Evolutionary conservation across 2,329 filamentous ascomycete genomes (phyloP), one percentile per base, ranked within the genome.

Genomic region (Cercospora zeae-maydis): DNA sequence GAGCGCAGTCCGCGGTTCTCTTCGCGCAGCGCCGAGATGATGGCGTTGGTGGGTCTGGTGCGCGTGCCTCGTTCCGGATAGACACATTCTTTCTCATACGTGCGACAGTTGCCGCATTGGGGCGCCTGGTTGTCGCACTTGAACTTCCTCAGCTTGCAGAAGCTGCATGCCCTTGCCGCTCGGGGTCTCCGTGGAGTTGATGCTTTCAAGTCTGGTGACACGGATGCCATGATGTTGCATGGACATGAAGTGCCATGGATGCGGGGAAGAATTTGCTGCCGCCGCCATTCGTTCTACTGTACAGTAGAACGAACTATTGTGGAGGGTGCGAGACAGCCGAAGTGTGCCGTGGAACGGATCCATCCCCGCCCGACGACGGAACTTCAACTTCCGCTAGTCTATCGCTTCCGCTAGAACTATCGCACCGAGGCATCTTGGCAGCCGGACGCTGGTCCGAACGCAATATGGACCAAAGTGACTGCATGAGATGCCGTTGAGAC

Each of bases 81-180:
- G 36, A 75, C 71, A 60, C 81, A 82, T 14, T 77, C 76, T 55
- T 78, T 76, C 6, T 75, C 78, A 64, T 82, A 80, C 1, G 75
- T 76, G 61, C 75, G 74, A 68, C 81, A 83, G 66, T 80, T 82
- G 33, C 75, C 75, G 63, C 81, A 83, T 31, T 69, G 70, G 2
- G 80, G 81, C 56, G 75, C 72, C 52, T 79, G 78, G 21, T 76
- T 76, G 62, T 80, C 81, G 69, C 81, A 83, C 67, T 81, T 82
- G 72, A 83, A 78, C 81, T 83, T 62, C 30, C 59, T 31, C 24
- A 47, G 27, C 39, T 58, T 57, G 39, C 59, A 62, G 39, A 62
- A 62, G 30, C 45, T 45, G 51, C 59, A 62, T 6, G 59, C 59
- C 42, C 55, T 57, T 8, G 52, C 55, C 24, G 39, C 59, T 54